Evolutionary conservation across 805 yeast species (phyloP).

Genomic region (Lipomyces starkeyi): DNA sequence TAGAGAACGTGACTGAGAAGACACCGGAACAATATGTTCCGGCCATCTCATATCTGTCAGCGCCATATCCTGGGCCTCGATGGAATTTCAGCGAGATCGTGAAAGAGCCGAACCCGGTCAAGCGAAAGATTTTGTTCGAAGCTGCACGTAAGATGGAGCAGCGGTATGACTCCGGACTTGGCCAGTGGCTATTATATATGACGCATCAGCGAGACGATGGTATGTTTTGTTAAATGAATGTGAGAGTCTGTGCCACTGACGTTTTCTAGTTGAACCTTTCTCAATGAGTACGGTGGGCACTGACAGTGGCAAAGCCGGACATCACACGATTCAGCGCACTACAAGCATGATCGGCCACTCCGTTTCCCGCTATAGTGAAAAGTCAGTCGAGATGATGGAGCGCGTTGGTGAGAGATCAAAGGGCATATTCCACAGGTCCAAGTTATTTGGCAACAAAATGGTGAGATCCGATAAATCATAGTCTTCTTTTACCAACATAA

Average conservation of each 20-base stretch:
- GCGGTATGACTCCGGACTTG: slow-evolving; percentile 22
- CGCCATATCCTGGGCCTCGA: slow-evolving; percentile 19
- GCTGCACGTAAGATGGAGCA: slow-evolving; percentile 20
- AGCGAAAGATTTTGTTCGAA: slow-evolving; percentile 23
- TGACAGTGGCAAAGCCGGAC: neutral
- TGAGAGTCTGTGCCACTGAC: slow-evolving; percentile 1
- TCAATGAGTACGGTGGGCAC: neutral
- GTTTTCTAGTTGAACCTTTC: slow-evolving; percentile 20
- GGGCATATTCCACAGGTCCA: slow-evolving; percentile 20
- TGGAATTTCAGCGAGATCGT: slow-evolving; percentile 13
- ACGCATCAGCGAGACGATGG: slow-evolving; percentile 27
- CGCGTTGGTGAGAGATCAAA: slow-evolving; percentile 27
- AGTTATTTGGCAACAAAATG: slow-evolving; percentile 24
- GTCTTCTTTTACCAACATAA: neutral
- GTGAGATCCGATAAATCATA: slow-evolving; percentile 19
- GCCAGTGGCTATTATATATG: slow-evolving; percentile 33
- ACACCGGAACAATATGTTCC: neutral
- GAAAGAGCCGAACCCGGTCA: slow-evolving; percentile 18
- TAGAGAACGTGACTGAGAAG: neutral
- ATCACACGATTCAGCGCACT: slow-evolving; percentile 24
- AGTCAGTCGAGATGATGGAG: slow-evolving; percentile 31
- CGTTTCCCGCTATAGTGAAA: slow-evolving; percentile 26
- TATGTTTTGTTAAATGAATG: neutral
- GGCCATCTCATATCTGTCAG: neutral
- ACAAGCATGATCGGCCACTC: slow-evolving; percentile 30